Conservation (phyloP, 257 asterid species). For the Solanum pinnatisectum region DNA sequence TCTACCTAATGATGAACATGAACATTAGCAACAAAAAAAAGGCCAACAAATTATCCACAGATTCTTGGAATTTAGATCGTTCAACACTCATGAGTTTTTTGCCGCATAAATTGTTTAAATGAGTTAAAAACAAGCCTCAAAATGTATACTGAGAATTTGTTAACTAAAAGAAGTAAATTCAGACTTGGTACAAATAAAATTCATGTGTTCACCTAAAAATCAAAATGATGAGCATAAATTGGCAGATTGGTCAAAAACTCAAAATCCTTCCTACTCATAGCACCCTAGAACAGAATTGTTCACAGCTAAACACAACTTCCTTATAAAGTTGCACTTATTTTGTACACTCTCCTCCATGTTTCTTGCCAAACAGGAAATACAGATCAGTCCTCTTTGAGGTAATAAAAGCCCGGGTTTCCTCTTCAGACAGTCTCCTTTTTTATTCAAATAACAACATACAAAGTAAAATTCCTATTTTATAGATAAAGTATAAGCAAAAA, state of each 20-base stretch:
- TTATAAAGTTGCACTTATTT: not conserved
- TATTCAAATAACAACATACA: not conserved
- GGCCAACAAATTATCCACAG: not conserved
- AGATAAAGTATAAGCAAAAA: not conserved
- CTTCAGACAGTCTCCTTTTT: not conserved
- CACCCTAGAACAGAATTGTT: not conserved
- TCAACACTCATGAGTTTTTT: not conserved
- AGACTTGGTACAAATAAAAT: not conserved
- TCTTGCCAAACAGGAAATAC: not conserved
- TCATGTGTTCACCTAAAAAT: not conserved
- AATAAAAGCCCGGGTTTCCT: not conserved
- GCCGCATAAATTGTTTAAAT: not conserved
- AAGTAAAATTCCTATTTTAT: not conserved
- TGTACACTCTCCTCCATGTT: not conserved
- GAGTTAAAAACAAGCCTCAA: not conserved
- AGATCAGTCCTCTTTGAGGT: not conserved
- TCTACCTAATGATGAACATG: not conserved
- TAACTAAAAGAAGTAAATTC: not conserved
- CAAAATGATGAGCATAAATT: not conserved
- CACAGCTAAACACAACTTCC: not conserved
- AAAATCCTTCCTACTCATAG: not conserved
- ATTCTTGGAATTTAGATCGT: not conserved
- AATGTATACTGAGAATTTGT: not conserved
- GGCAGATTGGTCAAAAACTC: not conserved
- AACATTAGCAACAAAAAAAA: not conserved